Evolutionary conservation across 805 yeast species (phyloP).

Genomic region (Candida krabiensis): DNA sequence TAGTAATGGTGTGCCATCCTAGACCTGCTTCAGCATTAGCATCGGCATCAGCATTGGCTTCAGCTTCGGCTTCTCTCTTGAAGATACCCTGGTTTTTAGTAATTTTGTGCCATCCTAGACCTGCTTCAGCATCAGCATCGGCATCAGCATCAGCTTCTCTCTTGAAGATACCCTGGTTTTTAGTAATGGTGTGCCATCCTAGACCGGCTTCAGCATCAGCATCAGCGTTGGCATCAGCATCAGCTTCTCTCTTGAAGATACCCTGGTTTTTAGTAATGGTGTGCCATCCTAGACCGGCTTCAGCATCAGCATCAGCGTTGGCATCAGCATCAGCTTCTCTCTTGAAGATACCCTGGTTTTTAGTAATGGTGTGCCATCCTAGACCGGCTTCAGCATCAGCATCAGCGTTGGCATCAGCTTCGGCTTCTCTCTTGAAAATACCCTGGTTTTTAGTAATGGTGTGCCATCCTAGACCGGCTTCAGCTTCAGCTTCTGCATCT

Average conservation of each 20-base stretch:
- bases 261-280: slow-evolving; percentile 13
- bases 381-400: slow-evolving; percentile 19
- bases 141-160: slow-evolving; percentile 30
- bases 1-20: slow-evolving; percentile 8
- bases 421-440: slow-evolving; percentile 14
- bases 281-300: slow-evolving; percentile 8
- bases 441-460: slow-evolving; percentile 6
- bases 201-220: slow-evolving; percentile 8
- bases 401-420: slow-evolving; percentile 5
- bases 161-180: slow-evolving; percentile 21
- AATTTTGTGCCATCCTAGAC: slow-evolving; percentile 7
- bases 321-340: slow-evolving; percentile 21
- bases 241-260: slow-evolving; percentile 30
- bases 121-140: slow-evolving; percentile 20
- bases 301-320: slow-evolving; percentile 15
- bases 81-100: slow-evolving; percentile 9
- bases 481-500: slow-evolving; percentile 29
- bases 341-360: slow-evolving; percentile 13
- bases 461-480: slow-evolving; percentile 15
- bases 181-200: neutral
- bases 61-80: slow-evolving; percentile 15
- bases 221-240: slow-evolving; percentile 27
- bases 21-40: slow-evolving; percentile 12
- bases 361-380: slow-evolving; percentile 8
- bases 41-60: slow-evolving; percentile 15